phyloP scores from a whole-genome alignment of 768 basidiomycete species.

The Cystofilobasidium capitatum region DNA sequence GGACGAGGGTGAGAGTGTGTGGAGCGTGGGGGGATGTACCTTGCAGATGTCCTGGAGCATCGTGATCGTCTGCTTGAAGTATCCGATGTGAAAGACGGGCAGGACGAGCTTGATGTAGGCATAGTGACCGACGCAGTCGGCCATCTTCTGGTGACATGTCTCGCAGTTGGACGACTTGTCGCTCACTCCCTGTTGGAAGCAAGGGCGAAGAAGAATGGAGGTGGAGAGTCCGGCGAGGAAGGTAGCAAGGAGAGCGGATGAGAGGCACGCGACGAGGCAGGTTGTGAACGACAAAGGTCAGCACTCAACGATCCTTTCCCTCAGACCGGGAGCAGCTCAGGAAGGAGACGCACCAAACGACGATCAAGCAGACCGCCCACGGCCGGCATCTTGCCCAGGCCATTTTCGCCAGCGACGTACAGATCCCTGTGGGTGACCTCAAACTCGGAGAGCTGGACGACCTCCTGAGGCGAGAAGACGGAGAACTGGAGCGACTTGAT shows the following conservation, averaged over 20 bases:
- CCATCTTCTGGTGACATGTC: conserved; percentile 82
- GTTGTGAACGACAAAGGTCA: not conserved
- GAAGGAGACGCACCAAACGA: conserved; percentile 55
- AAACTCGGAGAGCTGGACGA: conserved; percentile 90
- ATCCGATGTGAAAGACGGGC: conserved; percentile 97
- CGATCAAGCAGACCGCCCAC: conserved; percentile 87
- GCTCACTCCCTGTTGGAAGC: conserved; percentile 66
- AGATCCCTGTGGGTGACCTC: conserved; percentile 88
- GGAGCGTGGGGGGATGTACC: conserved; percentile 44
- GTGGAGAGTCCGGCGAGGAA: not conserved
- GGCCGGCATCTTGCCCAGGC: conserved; percentile 66
- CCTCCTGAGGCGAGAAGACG: conserved; percentile 84
- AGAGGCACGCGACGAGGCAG: not conserved
- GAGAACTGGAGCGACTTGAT: conserved; percentile 90
- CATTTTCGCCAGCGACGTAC: conserved; percentile 52
- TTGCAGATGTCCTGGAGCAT: conserved; percentile 97
- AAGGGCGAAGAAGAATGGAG: not conserved
- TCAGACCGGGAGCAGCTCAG: not conserved
- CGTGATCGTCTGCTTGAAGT: conserved; percentile 88
- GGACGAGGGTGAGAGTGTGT: not conserved
- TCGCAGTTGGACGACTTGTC: conserved; percentile 88
- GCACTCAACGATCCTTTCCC: not conserved
- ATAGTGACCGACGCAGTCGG: conserved; percentile 92
- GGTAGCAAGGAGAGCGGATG: not conserved
- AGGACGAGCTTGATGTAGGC: conserved; percentile 95